Evolutionary conservation across 805 yeast genomes (phyloP), one percentile per base, ranked within the genome.

Genomic region (Nakazawaea sp.): DNA sequence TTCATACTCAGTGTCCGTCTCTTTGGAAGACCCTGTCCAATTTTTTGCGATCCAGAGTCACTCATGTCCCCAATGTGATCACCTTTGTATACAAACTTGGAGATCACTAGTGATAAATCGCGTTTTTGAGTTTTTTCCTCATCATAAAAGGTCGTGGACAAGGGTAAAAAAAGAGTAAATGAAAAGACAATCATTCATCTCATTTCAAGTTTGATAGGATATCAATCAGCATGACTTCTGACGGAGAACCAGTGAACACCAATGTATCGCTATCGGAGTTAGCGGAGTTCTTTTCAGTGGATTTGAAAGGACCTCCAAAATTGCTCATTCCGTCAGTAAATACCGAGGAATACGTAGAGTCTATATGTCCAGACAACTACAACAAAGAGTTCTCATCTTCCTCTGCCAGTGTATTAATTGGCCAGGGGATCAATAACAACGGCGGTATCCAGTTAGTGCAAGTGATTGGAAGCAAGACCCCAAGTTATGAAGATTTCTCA

Each of bases 341-440:
- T 10, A 13, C 20, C 17, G 41, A 38, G 16, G 41, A 38, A 5
- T 38, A 38, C 18, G 15, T 28, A 7, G 41, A 38, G 23, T 30
- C 41, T 7, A 33, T 38, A 4, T 25, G 32, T 25, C 41, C 41
- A 4, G 30, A 33, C 16, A 16, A 11, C 15, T 33, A 33, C 28
- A 33, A 15, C n/a, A 33, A 29, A 21, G 38, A 38, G 30, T 33
- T 25, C 27, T 18, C 34, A 13, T 29, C 32, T 4, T 33, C 37
- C 3, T 24, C 32, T 4, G 33, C 32, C 5, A 37, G 29, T 12
- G 18, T 39, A 5, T 31, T 39, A 13, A 30, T 59, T 6, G 66
- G 64, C 9, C 63, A 59, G 41, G 57, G 61, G 4, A 61, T 61
- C n/a, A 36, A 31, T 2, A 48, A 51, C 30, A 61, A 57, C 38